A percentile compares a stretch with the other conserved stretches of the same genome.
Evolutionary conservation across 768 basidiomycete species (phyloP).

Genomic region (Podaxis rugospora): DNA sequence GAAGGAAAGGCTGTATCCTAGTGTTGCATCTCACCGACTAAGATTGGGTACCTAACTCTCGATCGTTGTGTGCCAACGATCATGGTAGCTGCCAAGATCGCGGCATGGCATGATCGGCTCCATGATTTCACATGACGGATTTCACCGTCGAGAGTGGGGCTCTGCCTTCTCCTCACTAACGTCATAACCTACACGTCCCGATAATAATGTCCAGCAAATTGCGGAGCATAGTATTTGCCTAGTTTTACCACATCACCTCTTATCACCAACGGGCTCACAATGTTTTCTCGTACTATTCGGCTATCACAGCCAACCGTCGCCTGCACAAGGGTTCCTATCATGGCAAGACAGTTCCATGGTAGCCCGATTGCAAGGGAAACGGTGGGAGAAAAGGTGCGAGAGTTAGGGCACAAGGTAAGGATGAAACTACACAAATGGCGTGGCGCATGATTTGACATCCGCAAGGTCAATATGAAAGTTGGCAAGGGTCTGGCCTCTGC

Average conservation of each 20-base stretch:
- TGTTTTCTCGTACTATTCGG: neutral
- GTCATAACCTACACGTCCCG: neutral
- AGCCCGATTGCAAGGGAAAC: constrained; percentile 32
- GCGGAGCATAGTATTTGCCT: neutral
- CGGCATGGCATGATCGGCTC: neutral
- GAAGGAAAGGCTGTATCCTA: too few relatives aligned
- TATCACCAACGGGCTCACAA: neutral
- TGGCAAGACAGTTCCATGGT: constrained; percentile 28
- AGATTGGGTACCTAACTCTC: neutral
- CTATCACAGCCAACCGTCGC: neutral
- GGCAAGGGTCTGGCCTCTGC: constrained; percentile 42
- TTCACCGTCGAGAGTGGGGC: neutral
- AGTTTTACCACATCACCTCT: neutral
- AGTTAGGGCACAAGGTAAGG: constrained; percentile 38
- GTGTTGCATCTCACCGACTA: too few relatives aligned
- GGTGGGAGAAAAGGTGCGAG: constrained; percentile 40
- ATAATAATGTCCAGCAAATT: neutral
- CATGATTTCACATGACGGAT: too few relatives aligned
- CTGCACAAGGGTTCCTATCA: neutral
- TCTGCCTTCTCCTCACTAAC: constrained; percentile 7
- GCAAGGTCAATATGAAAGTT: constrained; percentile 41
- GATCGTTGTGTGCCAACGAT: neutral
- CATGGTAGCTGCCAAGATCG: neutral
- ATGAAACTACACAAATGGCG: neutral
- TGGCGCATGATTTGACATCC: neutral